Evolutionary conservation across 2,329 filamentous ascomycete genomes (phyloP).

Genomic region (Cadophora malorum): DNA sequence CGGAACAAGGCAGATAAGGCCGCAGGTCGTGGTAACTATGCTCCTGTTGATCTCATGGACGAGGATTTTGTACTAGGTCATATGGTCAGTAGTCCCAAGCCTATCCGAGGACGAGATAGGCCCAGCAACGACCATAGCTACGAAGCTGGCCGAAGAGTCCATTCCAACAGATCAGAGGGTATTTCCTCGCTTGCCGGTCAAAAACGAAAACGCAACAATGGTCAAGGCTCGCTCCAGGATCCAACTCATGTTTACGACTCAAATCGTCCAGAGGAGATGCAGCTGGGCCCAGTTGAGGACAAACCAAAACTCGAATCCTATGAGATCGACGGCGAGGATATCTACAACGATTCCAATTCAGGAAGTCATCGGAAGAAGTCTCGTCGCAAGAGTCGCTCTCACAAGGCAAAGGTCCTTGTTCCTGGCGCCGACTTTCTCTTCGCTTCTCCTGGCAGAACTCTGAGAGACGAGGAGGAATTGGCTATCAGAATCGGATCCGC

Average conservation of each 20-base stretch:
- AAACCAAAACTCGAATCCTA: neutral
- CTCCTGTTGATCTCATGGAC: neutral
- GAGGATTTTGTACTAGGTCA: neutral
- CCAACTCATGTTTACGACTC: neutral
- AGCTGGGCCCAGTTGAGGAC: neutral
- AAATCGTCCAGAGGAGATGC: neutral
- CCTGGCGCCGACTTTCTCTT: neutral
- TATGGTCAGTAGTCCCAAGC: neutral
- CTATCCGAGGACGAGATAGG: neutral
- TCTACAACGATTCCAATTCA: neutral
- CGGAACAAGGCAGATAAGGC: neutral
- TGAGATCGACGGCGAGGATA: neutral
- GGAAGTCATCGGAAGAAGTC: slow-evolving; percentile 2
- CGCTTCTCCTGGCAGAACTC: neutral
- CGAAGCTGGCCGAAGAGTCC: no score
- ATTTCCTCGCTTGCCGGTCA: neutral
- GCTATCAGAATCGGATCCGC: neutral
- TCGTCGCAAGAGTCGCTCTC: neutral
- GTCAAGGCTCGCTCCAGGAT: neutral
- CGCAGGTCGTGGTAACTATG: neutral
- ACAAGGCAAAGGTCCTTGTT: neutral
- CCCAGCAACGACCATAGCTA: neutral
- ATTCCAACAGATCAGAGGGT: no score
- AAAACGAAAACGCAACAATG: slow-evolving; percentile 1
- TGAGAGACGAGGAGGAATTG: neutral